These are phyloP conservation scores for Barnettozyma wickerhamii DNA, from an alignment of 805 yeast species.

Conservation along the genomic window DNA sequence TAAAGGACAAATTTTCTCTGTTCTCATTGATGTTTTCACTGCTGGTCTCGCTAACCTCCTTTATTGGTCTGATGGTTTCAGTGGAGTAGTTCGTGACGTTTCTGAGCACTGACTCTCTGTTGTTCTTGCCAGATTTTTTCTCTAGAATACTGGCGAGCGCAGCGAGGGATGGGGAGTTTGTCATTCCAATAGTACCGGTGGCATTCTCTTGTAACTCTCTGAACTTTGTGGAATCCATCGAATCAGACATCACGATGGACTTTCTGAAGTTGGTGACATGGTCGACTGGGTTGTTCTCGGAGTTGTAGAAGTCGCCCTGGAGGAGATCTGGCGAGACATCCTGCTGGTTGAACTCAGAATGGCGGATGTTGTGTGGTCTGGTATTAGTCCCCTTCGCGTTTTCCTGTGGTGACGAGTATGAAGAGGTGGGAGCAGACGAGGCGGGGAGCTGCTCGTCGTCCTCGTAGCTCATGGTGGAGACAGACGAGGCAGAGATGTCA, in stretches of 20 bases:
- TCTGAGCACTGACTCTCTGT: constrained; percentile 7
- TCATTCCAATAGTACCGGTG: constrained; percentile 27
- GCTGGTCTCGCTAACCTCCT: constrained; percentile 7
- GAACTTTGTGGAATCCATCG: constrained; percentile 18
- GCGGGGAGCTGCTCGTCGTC: constrained; percentile 8
- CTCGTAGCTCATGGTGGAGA: constrained; percentile 12
- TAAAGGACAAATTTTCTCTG: not conserved
- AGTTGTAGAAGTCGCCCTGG: constrained; percentile 19
- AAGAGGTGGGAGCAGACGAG: constrained; percentile 17
- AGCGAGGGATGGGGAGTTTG: constrained; percentile 39
- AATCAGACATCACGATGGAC: constrained; percentile 22
- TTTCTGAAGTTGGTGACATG: constrained; percentile 22
- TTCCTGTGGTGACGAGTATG: constrained; percentile 16
- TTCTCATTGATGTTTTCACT: not conserved
- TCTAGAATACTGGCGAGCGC: constrained; percentile 38
- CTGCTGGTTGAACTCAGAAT: constrained; percentile 12
- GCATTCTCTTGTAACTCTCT: constrained; percentile 5
- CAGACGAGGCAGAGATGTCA: constrained; percentile 4
- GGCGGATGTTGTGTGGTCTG: constrained; percentile 7
- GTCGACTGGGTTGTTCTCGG: constrained; percentile 10
- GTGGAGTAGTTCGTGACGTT: constrained; percentile 8
- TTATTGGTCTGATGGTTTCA: constrained; percentile 12
- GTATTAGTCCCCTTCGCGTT: not conserved
- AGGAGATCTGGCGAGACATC: constrained; percentile 18
- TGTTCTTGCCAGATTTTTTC: constrained; percentile 29